Base-by-base conservation (phyloP, 208 protist genomes). In the Wallacemonas sp. region DNA sequence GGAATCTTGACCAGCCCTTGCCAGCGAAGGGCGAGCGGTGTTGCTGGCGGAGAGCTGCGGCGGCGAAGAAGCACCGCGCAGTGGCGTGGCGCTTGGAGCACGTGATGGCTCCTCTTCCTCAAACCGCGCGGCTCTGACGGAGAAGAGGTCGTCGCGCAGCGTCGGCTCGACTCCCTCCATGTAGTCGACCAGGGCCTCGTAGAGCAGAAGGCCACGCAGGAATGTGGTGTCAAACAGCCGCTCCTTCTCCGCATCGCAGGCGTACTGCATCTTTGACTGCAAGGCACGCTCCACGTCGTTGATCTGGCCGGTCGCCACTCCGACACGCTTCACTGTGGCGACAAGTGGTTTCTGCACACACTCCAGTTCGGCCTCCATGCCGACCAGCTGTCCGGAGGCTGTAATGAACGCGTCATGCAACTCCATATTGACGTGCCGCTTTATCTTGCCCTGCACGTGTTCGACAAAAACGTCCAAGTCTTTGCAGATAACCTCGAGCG, bases 371-470 rank as follows among this genome's bases (percentile, higher is more conserved):
- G 90, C 82, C 34, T 84, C 70, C 76, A 96, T 88, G 1, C 83
- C 87, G 12, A 87, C 74, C 26, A 94, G 70, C 33, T 84, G 78
- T 0, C 83, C 73, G 36, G 87, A 90, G 5, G 92, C 87, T 38
- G 80, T 79, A 19, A 90, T 76, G 66, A 94, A 93, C 9, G 87
- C 83, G 21, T 72, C 80, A 54, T 94, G 83, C 48, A 96, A 71
- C 30, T 93, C 87, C 0, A 74, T 81, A 71, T 94, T 85, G 23
- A 94, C 88, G 62, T 90, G 82, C 24, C 83, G 70, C 5, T 76
- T 61, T 30, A 96, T 88, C 54, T 77, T 81, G 12, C 80, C 72
- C 36, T 89, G 57, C 14, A 94, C 61, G 49, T 82, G 72, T 26
- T 64, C 60, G 32, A 63, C 65, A 54, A 84, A 96, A 12, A 80